These are phyloP conservation scores for Pilaira anomala DNA, from an alignment of 192 early-diverging fungal genomes.

Conservation along the genomic window DNA sequence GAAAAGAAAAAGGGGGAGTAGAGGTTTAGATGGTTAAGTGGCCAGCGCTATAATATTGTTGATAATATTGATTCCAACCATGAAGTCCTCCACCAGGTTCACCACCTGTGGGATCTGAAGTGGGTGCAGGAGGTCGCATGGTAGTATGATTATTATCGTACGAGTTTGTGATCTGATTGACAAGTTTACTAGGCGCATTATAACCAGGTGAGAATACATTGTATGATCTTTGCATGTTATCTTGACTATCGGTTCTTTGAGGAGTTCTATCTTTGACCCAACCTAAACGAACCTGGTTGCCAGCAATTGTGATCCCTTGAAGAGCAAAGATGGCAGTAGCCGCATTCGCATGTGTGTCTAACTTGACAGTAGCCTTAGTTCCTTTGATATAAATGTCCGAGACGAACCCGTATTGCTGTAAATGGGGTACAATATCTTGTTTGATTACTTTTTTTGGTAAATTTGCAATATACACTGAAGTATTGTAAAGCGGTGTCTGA, in stretches of 20 bases:
- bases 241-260: not conserved
- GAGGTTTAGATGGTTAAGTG: conserved; percentile 25
- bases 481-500: conserved; percentile 80
- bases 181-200: conserved; percentile 9
- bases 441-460: conserved; percentile 67
- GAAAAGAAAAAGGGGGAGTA: too few relatives aligned
- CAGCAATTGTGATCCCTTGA: conserved; percentile 68
- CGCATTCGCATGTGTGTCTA: conserved; percentile 89
- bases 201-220: conserved; percentile 16
- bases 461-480: conserved; percentile 87
- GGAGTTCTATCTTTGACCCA: conserved; percentile 18
- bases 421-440: conserved; percentile 68
- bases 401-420: conserved; percentile 77
- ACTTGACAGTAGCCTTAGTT: conserved; percentile 68
- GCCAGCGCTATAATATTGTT: conserved; percentile 36
- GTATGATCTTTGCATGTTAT: not conserved
- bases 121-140: conserved; percentile 27
- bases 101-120: not conserved
- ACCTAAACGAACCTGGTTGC: conserved; percentile 53
- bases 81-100: conserved; percentile 25
- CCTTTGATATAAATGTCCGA: conserved; percentile 79
- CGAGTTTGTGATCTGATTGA: conserved; percentile 24
- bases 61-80: conserved; percentile 43
- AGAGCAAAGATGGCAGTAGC: conserved; percentile 80
- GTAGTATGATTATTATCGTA: conserved; percentile 15